Conservation (phyloP, 176 grass and related monocot species). For the Rhynchospora pubera region DNA sequence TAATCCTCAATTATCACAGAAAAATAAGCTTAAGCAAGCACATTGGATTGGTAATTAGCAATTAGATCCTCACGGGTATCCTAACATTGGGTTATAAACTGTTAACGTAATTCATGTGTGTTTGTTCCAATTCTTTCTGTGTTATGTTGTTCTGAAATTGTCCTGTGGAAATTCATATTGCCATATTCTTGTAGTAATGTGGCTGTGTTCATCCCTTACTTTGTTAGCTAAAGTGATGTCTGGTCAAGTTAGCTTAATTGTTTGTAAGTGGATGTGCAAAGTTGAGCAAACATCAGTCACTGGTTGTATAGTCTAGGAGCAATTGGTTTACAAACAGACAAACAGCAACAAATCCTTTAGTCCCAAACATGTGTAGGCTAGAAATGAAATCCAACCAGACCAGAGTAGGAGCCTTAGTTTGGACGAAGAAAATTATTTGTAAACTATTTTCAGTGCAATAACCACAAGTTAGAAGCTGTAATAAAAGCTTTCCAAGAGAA, state of each 20-base stretch:
- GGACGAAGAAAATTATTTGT: background rate
- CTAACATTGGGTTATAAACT: background rate
- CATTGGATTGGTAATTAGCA: background rate
- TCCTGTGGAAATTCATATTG: background rate
- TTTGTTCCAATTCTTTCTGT: background rate
- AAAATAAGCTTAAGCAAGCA: background rate
- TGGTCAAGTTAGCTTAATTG: background rate
- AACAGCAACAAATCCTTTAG: too few relatives aligned
- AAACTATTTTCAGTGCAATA: background rate
- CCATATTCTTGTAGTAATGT: background rate
- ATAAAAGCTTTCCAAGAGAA: background rate
- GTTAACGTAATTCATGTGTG: background rate
- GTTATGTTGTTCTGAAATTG: background rate
- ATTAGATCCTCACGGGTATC: background rate
- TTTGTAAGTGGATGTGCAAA: background rate
- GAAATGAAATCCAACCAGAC: too few relatives aligned
- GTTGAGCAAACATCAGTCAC: background rate
- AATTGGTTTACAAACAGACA: background rate
- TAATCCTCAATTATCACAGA: background rate
- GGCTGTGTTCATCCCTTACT: background rate
- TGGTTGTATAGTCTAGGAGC: background rate
- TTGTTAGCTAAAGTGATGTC: slow-evolving; percentile 1
- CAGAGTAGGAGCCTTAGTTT: background rate
- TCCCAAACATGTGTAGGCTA: too few relatives aligned
- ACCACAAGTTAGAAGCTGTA: background rate